phyloP scores from a whole-genome alignment of 306 rosid species.

The Cajanus cajan region DNA sequence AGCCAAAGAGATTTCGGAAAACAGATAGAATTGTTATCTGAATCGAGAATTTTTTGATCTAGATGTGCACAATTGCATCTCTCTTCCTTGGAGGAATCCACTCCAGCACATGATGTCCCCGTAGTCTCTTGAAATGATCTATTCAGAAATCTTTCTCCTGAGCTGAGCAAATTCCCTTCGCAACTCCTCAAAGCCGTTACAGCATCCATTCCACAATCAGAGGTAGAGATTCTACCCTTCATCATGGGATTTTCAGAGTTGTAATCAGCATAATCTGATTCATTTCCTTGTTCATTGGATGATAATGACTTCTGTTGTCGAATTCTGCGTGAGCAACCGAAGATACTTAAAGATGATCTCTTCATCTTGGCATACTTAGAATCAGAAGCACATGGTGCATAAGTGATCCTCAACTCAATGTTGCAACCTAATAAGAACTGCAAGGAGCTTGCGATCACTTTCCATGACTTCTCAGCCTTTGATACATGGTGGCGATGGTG shows the following conservation, averaged over 20 bases:
- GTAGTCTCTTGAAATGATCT: conserved; percentile 41
- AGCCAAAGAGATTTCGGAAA: conserved; percentile 53
- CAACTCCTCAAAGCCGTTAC: conserved; percentile 53
- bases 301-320: conserved; percentile 40
- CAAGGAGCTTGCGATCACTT: conserved; percentile 64
- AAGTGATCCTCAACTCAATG: conserved; percentile 72
- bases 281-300: conserved; percentile 46
- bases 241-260: conserved; percentile 46
- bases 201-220: conserved; percentile 44
- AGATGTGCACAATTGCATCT: conserved; percentile 34
- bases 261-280: conserved; percentile 44
- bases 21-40: conserved; percentile 52
- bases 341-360: conserved; percentile 57
- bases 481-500: conserved; percentile 49
- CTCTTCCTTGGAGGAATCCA: conserved; percentile 44
- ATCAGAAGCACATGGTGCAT: conserved; percentile 41
- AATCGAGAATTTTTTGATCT: conserved; percentile 37
- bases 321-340: conserved; percentile 59
- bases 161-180: conserved; percentile 64
- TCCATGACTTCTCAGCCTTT: conserved; percentile 84
- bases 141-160: conserved; percentile 41
- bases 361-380: conserved; percentile 45
- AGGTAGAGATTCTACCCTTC: conserved; percentile 41
- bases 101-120: conserved; percentile 30
- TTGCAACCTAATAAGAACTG: conserved; percentile 63